Conservation (phyloP, 176 grass and related monocot genomes). For the Aegilops umbellulata region DNA sequence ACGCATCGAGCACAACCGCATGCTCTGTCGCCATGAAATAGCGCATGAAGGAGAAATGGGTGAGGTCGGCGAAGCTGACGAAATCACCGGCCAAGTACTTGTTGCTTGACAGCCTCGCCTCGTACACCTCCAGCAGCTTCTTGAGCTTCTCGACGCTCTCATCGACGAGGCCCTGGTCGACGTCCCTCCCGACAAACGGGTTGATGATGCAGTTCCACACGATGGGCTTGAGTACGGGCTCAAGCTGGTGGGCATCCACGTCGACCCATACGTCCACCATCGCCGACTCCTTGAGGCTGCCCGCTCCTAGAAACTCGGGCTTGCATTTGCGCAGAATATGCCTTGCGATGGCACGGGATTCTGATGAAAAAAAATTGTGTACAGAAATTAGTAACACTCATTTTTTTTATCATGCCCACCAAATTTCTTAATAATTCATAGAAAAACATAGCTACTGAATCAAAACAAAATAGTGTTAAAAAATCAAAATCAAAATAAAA, state of each 20-base stretch:
- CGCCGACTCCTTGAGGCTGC: neutral
- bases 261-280: neutral
- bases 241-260: neutral
- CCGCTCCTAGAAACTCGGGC: neutral
- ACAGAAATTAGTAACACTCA: neutral
- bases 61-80: neutral
- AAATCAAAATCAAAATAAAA: too few species aligned
- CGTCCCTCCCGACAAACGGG: neutral
- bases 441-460: too few species aligned
- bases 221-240: neutral
- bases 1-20: neutral
- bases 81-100: neutral
- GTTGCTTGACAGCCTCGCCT: neutral
- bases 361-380: neutral
- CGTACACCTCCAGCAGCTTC: neutral
- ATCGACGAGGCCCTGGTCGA: neutral
- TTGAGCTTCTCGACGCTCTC: neutral
- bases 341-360: neutral
- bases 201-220: neutral
- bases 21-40: neutral
- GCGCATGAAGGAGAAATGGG: neutral
- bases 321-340: neutral
- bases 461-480: too few species aligned
- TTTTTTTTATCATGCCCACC: neutral
- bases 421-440: neutral